Evolutionary conservation across 495 filamentous ascomycete genomes (phyloP).

Genomic region (Chaetomium cochliodes): DNA sequence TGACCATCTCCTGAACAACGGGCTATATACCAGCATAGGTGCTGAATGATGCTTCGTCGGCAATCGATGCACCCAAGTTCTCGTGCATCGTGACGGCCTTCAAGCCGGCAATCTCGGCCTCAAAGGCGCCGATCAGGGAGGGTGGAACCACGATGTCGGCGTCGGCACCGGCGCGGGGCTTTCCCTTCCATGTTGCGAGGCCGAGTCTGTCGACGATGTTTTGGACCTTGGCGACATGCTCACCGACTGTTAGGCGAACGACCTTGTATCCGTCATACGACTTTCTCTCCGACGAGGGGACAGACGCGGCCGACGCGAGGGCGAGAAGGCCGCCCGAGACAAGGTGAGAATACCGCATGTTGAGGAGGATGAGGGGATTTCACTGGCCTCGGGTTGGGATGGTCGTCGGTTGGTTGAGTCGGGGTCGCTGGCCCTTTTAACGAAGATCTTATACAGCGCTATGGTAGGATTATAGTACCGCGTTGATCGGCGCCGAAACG

Average conservation of each 20-base stretch:
- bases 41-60: constrained; percentile 26
- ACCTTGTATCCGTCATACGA: constrained; percentile 38
- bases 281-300: constrained; percentile 23
- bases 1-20: background rate
- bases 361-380: background rate
- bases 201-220: constrained; percentile 32
- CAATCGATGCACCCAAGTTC: constrained; percentile 34
- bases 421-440: no score
- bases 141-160: constrained; percentile 38
- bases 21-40: constrained; percentile 30
- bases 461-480: no score
- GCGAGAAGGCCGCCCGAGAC: constrained; percentile 14
- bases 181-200: constrained; percentile 36
- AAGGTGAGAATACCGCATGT: constrained; percentile 4
- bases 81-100: constrained; percentile 34
- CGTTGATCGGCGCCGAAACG: no score
- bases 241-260: constrained; percentile 24
- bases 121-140: constrained; percentile 27
- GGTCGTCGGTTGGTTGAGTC: background rate
- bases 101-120: constrained; percentile 24
- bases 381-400: background rate
- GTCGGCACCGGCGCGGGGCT: constrained; percentile 23
- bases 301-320: constrained; percentile 19
- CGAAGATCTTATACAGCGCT: no score
- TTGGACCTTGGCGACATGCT: constrained; percentile 28